These are phyloP conservation scores for Pelargonium citronellum DNA, from an alignment of 441 rosid genomes.

Conservation along the genomic window DNA sequence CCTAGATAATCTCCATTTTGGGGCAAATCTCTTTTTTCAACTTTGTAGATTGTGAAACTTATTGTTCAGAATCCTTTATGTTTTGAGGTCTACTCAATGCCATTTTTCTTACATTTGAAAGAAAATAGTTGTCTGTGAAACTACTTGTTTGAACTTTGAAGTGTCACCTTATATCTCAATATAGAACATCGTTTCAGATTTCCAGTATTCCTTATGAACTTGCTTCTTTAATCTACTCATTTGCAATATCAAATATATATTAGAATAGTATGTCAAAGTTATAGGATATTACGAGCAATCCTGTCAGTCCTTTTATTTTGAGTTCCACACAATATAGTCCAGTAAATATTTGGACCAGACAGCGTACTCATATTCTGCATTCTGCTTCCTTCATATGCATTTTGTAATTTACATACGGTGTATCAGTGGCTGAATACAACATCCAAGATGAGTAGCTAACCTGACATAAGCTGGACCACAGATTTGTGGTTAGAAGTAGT, in stretches of 20 bases:
- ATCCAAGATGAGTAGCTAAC: no score
- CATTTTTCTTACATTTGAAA: background rate
- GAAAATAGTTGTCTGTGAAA: background rate
- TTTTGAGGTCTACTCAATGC: background rate
- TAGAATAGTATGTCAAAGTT: no score
- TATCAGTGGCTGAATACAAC: no score
- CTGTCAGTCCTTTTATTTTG: no score
- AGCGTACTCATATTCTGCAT: background rate
- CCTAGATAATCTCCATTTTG: background rate
- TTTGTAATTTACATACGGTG: no score
- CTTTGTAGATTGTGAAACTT: background rate
- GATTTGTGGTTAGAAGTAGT: no score
- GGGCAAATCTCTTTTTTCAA: background rate
- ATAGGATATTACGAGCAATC: no score
- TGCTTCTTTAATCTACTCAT: background rate
- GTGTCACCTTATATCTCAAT: background rate
- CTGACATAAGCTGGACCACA: no score
- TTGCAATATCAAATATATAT: background rate
- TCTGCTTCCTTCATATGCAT: no score
- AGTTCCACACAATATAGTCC: no score
- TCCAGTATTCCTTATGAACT: background rate
- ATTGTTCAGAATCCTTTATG: background rate
- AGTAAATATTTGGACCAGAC: background rate
- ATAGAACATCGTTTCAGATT: slow-evolving; percentile 1
- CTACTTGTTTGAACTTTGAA: background rate